Percentiles rank a stretch among this genome's conserved stretches.
Evolutionary conservation across 2,329 filamentous ascomycete species (phyloP).

Genomic region (Neopestalotiopsis rosae): DNA sequence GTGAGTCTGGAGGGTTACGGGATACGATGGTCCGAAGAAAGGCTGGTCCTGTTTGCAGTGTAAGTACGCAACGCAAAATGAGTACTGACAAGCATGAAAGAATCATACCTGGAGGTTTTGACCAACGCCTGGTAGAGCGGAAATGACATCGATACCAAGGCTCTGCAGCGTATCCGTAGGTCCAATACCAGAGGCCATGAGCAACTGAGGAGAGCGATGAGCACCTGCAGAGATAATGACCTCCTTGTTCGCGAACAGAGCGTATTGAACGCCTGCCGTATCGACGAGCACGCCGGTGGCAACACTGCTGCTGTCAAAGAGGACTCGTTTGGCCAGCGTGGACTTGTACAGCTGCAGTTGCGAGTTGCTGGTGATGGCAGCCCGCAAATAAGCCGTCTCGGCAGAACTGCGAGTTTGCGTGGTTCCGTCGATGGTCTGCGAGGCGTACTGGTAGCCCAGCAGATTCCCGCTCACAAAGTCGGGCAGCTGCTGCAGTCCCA

Average conservation of each 20-base stretch:
- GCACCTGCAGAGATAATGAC: conserved; percentile 34
- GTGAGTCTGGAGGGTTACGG: neutral
- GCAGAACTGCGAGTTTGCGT: neutral
- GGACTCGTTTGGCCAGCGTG: neutral
- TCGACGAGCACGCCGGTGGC: conserved; percentile 31
- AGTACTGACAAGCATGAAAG: conserved; percentile 28
- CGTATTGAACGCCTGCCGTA: conserved; percentile 24
- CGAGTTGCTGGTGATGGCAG: neutral
- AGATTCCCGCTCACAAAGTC: conserved; percentile 6
- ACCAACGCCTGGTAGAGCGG: conserved; percentile 65
- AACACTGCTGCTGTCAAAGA: conserved; percentile 6
- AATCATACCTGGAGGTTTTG: conserved; percentile 62
- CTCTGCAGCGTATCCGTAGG: conserved; percentile 33
- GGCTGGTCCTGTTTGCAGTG: neutral
- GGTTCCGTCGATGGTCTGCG: neutral
- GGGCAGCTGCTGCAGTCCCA: neutral
- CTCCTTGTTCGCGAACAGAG: conserved; percentile 36
- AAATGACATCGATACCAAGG: conserved; percentile 54
- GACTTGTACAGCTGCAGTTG: neutral
- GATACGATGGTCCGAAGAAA: conserved; percentile 6
- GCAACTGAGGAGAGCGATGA: conserved; percentile 20
- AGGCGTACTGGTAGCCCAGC: conserved; percentile 4
- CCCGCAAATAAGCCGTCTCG: neutral
- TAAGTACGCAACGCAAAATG: neutral
- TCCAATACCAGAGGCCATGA: conserved; percentile 35